Conservation (phyloP, 2,329 filamentous ascomycete species). For the Keithomyces neogunnii region DNA sequence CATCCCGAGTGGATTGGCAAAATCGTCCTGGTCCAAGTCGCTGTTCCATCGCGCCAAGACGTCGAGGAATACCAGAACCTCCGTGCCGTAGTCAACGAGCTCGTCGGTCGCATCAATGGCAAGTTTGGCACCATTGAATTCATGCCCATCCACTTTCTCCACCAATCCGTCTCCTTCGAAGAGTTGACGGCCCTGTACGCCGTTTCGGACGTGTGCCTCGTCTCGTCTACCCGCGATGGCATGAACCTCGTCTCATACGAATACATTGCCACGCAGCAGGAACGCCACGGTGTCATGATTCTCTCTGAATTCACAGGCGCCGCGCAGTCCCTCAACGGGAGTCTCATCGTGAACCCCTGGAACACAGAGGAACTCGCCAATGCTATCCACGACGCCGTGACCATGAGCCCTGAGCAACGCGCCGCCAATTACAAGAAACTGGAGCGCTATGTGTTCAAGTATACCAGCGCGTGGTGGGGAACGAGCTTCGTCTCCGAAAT, state of each 20-base stretch:
- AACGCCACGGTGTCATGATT: conserved; percentile 88
- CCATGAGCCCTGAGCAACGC: conserved; percentile 85
- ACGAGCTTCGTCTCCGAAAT: conserved; percentile 86
- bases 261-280: conserved; percentile 89
- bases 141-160: conserved; percentile 97
- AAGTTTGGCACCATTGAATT: conserved; percentile 96
- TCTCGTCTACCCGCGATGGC: conserved; percentile 91
- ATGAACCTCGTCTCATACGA: conserved; percentile 99
- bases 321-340: conserved; percentile 87
- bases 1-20: conserved; percentile 98
- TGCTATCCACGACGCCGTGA: conserved; percentile 92
- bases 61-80: conserved; percentile 98
- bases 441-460: conserved; percentile 93
- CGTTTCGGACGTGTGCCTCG: conserved; percentile 84
- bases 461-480: conserved; percentile 96
- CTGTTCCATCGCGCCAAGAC: conserved; percentile 87
- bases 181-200: conserved; percentile 91
- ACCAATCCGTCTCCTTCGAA: conserved; percentile 91
- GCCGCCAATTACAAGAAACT: conserved; percentile 84
- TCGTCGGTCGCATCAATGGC: conserved; percentile 94
- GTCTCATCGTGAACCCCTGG: conserved; percentile 95
- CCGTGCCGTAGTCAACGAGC: conserved; percentile 88
- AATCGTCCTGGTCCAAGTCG: conserved; percentile 91
- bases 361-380: conserved; percentile 93
- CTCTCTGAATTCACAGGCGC: conserved; percentile 95